Evolutionary conservation across 495 filamentous ascomycete species (phyloP).

Genomic region (Clohesyomyces aquaticus): DNA sequence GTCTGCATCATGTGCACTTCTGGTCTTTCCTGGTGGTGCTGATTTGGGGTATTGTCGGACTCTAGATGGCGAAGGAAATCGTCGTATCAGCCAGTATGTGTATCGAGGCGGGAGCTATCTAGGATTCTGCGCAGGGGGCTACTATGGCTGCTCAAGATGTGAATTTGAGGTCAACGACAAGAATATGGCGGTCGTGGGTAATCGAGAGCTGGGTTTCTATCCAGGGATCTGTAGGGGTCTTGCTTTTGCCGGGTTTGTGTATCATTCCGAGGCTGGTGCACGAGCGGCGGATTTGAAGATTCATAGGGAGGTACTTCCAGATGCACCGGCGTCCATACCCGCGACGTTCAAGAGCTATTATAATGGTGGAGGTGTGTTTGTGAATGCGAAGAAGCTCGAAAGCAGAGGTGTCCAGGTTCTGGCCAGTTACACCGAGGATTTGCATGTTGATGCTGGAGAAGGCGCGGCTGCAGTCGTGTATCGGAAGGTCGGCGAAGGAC

Average conservation of each 20-base stretch:
- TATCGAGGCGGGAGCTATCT: slow-evolving; percentile 83
- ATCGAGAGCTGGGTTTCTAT: slow-evolving; percentile 85
- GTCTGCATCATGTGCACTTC: slow-evolving; percentile 79
- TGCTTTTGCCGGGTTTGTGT: slow-evolving; percentile 89
- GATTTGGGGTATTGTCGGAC: slow-evolving; percentile 88
- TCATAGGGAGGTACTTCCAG: slow-evolving; percentile 61
- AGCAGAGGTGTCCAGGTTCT: slow-evolving; percentile 75
- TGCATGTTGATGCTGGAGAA: slow-evolving; percentile 77
- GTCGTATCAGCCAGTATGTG: slow-evolving; percentile 80
- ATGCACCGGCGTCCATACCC: slow-evolving; percentile 53
- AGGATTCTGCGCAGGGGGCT: slow-evolving; percentile 92
- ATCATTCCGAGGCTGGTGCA: slow-evolving; percentile 85
- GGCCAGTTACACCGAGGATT: slow-evolving; percentile 73
- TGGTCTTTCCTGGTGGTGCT: slow-evolving; percentile 94
- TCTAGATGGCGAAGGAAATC: slow-evolving; percentile 87
- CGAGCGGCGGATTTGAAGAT: slow-evolving; percentile 71
- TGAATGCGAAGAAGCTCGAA: slow-evolving; percentile 67
- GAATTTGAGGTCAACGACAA: slow-evolving; percentile 90
- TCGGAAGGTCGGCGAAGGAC: slow-evolving; percentile 83
- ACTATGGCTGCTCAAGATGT: slow-evolving; percentile 78
- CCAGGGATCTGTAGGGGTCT: slow-evolving; percentile 82
- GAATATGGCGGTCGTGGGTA: slow-evolving; percentile 81
- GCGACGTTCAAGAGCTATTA: slow-evolving; percentile 78
- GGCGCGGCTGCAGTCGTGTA: slow-evolving; percentile 80
- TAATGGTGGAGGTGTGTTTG: slow-evolving; percentile 96